phyloP scores from a whole-genome alignment of 371 early-diverging fungal species.

The Amoeboaphelidium protococcarum region DNA sequence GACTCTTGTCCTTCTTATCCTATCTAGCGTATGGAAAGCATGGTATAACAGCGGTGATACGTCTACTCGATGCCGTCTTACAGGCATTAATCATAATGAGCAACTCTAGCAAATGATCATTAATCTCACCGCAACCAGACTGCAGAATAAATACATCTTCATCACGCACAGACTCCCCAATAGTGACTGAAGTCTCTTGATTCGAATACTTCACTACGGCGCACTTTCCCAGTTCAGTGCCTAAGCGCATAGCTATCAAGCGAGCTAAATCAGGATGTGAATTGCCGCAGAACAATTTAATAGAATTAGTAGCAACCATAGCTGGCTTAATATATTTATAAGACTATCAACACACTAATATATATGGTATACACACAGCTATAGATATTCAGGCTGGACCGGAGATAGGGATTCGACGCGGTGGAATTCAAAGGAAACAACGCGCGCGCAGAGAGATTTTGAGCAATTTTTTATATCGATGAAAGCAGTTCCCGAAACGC shows the following conservation, averaged over 20 bases:
- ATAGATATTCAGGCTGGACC: too few relatives aligned
- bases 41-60: conserved; percentile 14
- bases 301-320: conserved; percentile 33
- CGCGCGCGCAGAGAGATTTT: too few relatives aligned
- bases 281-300: conserved; percentile 90
- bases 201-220: conserved; percentile 69
- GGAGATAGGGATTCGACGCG: too few relatives aligned
- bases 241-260: conserved; percentile 55
- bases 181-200: conserved; percentile 78
- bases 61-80: conserved; percentile 72
- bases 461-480: too few relatives aligned
- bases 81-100: conserved; percentile 87
- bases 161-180: conserved; percentile 74
- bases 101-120: conserved; percentile 79
- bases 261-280: conserved; percentile 76
- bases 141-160: conserved; percentile 80
- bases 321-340: too few relatives aligned
- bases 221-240: conserved; percentile 33
- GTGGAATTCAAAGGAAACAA: too few relatives aligned
- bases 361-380: too few relatives aligned
- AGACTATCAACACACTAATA: too few relatives aligned
- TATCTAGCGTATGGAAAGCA: conserved; percentile 22
- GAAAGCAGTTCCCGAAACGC: too few relatives aligned
- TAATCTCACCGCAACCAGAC: conserved; percentile 64
- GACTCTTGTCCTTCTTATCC: conserved; percentile 68